Evolutionary conservation across 2,329 filamentous ascomycete genomes (phyloP).

Genomic region (Tolypocladium pustulatum): DNA sequence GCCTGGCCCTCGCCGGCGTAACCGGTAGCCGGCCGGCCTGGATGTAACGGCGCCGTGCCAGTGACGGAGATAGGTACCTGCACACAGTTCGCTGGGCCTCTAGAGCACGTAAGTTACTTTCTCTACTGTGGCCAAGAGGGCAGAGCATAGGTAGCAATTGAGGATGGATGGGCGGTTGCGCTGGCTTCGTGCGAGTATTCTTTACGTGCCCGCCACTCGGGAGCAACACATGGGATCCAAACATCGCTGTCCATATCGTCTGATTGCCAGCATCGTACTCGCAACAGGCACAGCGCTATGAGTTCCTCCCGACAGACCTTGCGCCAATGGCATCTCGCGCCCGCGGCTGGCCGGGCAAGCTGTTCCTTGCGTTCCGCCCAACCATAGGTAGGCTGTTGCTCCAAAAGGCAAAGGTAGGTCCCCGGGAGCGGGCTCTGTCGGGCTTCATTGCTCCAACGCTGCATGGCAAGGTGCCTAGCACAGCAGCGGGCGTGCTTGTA

Average conservation of each 20-base stretch:
- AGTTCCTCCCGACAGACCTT: too few species aligned
- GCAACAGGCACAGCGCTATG: not conserved
- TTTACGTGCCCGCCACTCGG: not conserved
- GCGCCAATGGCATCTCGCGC: not conserved
- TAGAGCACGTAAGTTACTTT: too few species aligned
- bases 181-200: not conserved
- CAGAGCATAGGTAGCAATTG: not conserved
- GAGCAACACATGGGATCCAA: not conserved
- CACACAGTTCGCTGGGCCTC: not conserved
- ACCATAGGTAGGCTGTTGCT: not conserved
- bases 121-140: not conserved
- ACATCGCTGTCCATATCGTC: not conserved
- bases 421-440: conserved; percentile 4
- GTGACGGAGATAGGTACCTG: not conserved
- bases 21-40: not conserved
- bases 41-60: not conserved
- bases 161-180: not conserved
- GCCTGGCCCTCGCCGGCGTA: not conserved
- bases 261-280: not conserved
- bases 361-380: not conserved
- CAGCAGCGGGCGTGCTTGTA: not conserved
- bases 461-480: not conserved
- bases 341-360: not conserved
- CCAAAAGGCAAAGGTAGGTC: not conserved
- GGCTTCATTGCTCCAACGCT: conserved; percentile 1